Base-by-base conservation (phyloP, 768 basidiomycete species). In the Vishniacozyma victoriae region DNA sequence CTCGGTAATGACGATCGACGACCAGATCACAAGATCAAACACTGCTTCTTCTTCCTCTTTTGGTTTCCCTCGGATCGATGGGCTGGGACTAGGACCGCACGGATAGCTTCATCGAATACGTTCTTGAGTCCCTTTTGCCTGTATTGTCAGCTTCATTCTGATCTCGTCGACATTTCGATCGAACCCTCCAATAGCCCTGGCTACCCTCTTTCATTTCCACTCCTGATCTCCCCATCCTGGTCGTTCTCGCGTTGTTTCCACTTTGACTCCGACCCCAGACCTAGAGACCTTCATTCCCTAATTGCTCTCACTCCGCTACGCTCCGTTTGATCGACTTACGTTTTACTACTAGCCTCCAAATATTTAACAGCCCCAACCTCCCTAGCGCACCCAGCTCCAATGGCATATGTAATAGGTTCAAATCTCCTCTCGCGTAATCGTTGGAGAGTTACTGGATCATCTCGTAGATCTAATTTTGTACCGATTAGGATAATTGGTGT, bases 121-220 rank as follows among this genome's bases (percentile, higher is more conserved):
- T 86, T 92, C 81, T 99, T 99, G 69, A 99, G 76, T 14, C 93
- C 93, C 75, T 97, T 95, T 78, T 97, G 95, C 39, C 93, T 96
- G 66, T 93, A 14, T 15, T 23, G n/a, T n/a, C n/a, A n/a, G n/a
- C n/a, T n/a, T n/a, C n/a, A n/a, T n/a, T n/a, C n/a, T n/a, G n/a
- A n/a, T n/a, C n/a, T n/a, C n/a, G n/a, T n/a, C n/a, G n/a, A n/a
- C n/a, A n/a, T n/a, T n/a, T n/a, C n/a, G n/a, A n/a, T n/a, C n/a
- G n/a, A n/a, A n/a, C n/a, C n/a, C n/a, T n/a, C n/a, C n/a, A n/a
- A 35, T 16, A 38, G 47, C 7, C 31, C 41, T 19, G 5, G 18
- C 18, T 38, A 19, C 14, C 45, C 5, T 5, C 4, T 16, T 27
- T 13, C 20, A 46, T 15, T 19, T 7, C 16, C 20, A n/a, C 18